Evolutionary conservation across 2,329 filamentous ascomycete species (phyloP).

Genomic region (Cryphonectria japonica): DNA sequence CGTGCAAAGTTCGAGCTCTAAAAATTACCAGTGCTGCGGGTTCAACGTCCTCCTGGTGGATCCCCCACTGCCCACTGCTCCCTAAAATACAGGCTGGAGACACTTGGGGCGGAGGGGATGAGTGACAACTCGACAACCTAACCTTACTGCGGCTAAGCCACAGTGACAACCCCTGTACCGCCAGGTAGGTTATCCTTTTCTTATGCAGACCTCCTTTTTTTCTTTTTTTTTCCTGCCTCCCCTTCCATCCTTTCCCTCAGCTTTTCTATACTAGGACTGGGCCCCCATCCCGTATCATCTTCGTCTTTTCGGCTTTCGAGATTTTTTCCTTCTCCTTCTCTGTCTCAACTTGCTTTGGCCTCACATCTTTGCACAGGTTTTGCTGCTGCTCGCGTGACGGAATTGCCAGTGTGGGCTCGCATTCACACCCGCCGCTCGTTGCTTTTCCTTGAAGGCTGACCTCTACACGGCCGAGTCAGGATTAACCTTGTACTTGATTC

Average conservation of each 20-base stretch:
- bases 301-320: background rate
- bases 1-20: background rate
- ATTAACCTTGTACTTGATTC: slow-evolving; percentile 8
- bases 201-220: slow-evolving; percentile 29
- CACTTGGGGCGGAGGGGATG: background rate
- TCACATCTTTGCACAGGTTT: background rate
- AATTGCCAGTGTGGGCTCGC: background rate
- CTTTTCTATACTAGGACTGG: slow-evolving; percentile 8
- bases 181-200: slow-evolving; percentile 20
- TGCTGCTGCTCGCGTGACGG: slow-evolving; percentile 8
- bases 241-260: slow-evolving; percentile 8
- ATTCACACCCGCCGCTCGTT: background rate
- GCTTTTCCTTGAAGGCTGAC: background rate
- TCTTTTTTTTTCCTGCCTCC: background rate
- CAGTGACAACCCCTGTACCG: slow-evolving; percentile 13
- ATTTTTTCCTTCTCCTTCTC: background rate
- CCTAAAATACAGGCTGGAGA: background rate
- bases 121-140: slow-evolving; percentile 13
- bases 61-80: background rate
- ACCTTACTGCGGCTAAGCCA: slow-evolving; percentile 25
- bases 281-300: slow-evolving; percentile 6
- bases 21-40: slow-evolving; percentile 8
- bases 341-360: background rate
- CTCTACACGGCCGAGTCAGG: slow-evolving; percentile 2
- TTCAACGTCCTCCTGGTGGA: background rate